Base-by-base conservation (phyloP, 495 filamentous ascomycete genomes). In the Trypethelium eluteriae region DNA sequence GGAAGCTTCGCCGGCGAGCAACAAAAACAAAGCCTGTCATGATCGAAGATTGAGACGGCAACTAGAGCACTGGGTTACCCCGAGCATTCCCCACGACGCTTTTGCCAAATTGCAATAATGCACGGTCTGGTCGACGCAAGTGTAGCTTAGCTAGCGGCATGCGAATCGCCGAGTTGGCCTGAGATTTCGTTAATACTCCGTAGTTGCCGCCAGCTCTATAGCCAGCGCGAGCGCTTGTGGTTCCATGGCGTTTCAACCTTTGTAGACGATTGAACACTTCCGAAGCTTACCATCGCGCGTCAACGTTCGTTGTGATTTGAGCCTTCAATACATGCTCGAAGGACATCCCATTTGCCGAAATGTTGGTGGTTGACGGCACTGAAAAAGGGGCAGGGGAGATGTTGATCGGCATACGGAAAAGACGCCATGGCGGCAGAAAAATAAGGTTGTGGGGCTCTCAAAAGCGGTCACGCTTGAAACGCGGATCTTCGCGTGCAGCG, bases 401-500 rank as follows among this genome's bases (percentile, higher is more conserved):
- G 53, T 36, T 59, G 53, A 59, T 35, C 18, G n/a, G 53, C 11
- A 25, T 25, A 25, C 25, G 25, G 25, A 25, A 25, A 25, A 25
- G 25, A 25, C 25, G 25, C 25, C 25, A 11, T 59, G 11, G 2
- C 18, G 53, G 25, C 53, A 59, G 53, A 36, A 59, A 46, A 59
- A 59, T 59, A 59, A 59, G 32, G 53, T 59, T 59, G 53, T 59
- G 53, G 53, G 53, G 53, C 18, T 9, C 5, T 32, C 36, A 18
- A 53, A 53, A 53, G 49, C 49, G 49, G 49, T 53, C 49, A 18
- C 49, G 49, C 16, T 18, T 18, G 36, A 34, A 36, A 36, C 53
- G 53, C 53, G 53, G 25, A 59, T 59, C 53, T 59, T 59, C 25
- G 32, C 53, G 53, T 59, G 53, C 53, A 7, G 53, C 53, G 53